These are phyloP conservation scores for Cladophialophora carrionii DNA, from an alignment of 2,329 filamentous ascomycete genomes.

Conservation along the genomic window DNA sequence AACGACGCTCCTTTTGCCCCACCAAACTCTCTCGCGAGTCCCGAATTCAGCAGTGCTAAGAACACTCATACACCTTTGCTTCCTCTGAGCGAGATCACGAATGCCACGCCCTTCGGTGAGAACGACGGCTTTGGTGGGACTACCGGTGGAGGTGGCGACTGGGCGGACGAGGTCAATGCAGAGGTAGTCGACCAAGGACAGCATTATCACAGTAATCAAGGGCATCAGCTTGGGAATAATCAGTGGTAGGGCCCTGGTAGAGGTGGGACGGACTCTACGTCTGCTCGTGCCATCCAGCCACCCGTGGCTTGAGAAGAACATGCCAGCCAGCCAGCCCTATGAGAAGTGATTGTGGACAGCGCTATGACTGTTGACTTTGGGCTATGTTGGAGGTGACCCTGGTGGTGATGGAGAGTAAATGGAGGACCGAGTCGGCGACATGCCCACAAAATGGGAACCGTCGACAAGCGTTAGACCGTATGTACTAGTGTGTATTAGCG, in stretches of 20 bases:
- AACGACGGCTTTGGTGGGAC: conserved; percentile 5
- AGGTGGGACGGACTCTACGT: background rate
- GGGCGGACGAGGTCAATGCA: conserved; percentile 33
- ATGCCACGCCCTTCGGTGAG: background rate
- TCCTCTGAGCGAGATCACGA: conserved; percentile 14
- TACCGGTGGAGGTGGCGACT: conserved; percentile 20
- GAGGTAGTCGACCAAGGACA: background rate
- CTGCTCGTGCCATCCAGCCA: conserved; percentile 7
- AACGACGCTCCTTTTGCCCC: conserved; percentile 9
- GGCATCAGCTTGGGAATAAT: background rate
- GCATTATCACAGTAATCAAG: background rate
- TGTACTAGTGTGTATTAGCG: background rate
- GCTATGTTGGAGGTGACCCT: background rate
- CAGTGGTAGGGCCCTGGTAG: conserved; percentile 9
- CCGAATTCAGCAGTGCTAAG: conserved; percentile 5
- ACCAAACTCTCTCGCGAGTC: conserved; percentile 10
- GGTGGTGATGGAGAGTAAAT: background rate
- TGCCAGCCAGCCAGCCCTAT: background rate
- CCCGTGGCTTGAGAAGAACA: background rate
- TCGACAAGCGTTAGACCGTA: background rate
- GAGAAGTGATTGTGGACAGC: background rate
- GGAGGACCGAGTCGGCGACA: background rate
- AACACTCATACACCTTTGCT: conserved; percentile 3
- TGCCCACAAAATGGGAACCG: background rate
- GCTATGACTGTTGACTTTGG: background rate